Conservation (phyloP, 768 basidiomycete genomes). For the Pleurotus tuoliensis region DNA sequence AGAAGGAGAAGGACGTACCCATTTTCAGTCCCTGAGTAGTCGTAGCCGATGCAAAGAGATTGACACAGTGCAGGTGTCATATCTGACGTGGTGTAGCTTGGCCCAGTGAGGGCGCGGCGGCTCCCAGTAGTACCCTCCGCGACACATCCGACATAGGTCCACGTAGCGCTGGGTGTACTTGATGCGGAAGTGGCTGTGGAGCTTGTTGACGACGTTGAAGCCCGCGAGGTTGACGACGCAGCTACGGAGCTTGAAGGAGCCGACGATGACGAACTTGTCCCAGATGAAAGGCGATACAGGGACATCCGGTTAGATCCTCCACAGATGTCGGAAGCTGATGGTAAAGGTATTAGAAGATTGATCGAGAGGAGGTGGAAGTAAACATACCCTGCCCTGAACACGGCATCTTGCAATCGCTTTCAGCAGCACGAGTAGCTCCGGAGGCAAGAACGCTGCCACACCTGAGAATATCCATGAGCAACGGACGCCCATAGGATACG, state of each 20-base stretch:
- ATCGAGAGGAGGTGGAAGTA: no score
- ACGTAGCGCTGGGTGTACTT: not conserved
- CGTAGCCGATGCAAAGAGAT: slow-evolving; percentile 23
- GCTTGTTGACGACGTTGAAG: slow-evolving; percentile 7
- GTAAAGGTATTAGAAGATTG: not conserved
- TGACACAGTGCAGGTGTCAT: slow-evolving; percentile 31
- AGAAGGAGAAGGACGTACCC: slow-evolving; percentile 15
- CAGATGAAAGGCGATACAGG: slow-evolving; percentile 8
- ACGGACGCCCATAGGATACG: no score
- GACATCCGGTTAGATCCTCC: slow-evolving; percentile 25
- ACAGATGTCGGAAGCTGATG: slow-evolving; percentile 24
- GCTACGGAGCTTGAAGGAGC: slow-evolving; percentile 7
- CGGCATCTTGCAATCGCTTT: slow-evolving; percentile 25
- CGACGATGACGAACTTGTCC: slow-evolving; percentile 6
- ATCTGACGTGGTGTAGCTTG: slow-evolving; percentile 18
- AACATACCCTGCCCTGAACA: slow-evolving; percentile 29
- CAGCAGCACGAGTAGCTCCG: slow-evolving; percentile 15
- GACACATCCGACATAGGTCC: slow-evolving; percentile 25
- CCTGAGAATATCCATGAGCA: not conserved
- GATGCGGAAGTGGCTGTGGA: not conserved
- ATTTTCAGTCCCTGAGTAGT: slow-evolving; percentile 30
- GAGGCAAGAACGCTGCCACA: not conserved
- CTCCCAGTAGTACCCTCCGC: slow-evolving; percentile 29
- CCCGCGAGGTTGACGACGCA: slow-evolving; percentile 8
- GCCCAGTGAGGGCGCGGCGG: slow-evolving; percentile 27